Evolutionary conservation across 768 basidiomycete genomes (phyloP), one percentile per base, ranked within the genome.

Genomic region (Pleurotus pulmonarius): DNA sequence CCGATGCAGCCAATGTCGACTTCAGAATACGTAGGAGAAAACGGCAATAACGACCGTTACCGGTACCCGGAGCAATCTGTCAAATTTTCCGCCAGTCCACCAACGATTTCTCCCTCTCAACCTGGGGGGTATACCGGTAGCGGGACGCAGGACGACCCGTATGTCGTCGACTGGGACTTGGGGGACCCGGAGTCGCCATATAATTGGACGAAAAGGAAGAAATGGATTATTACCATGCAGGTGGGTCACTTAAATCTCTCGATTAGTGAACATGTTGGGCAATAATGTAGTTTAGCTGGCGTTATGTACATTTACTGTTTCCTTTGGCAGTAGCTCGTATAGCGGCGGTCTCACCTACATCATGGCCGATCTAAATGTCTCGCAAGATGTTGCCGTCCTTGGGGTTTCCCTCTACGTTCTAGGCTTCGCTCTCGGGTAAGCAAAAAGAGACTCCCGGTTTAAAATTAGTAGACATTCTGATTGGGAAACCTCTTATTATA

Each of bases 321-420:
- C 84, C 1, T 86, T 85, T 63, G 74, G 80, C 51, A 83, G 82
- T 56, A 82, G 80, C 62, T 73, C 77, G 16, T 86, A 85, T 62
- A 73, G 75, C 13, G 83, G 82, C 16, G 82, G 83, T 5, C 66
- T 83, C 6, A 60, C 69, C 34, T 67, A 67, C 48, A 80, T 80
- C 47, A 71, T 73, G 58, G 64, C 61, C 34, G 79, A 82, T 41
- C 69, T 86, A 37, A 68, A 74, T 44, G 73, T 83, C 49, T 79
- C 80, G 3, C 72, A 77, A 55, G 75, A 78, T 56, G 69, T 83
- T 56, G 79, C 82, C 3, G 81, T 83, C 43, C 70, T 85, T 5
- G 85, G 85, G 13, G 74, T 86, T 18, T 83, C 84, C 4, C 67
- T 85, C 13, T 87, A 84, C 63, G 82, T 88, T 34, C 67, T 87